Base-by-base conservation (phyloP, 108 stramenopile species). In the Skeletonema tropicum region DNA sequence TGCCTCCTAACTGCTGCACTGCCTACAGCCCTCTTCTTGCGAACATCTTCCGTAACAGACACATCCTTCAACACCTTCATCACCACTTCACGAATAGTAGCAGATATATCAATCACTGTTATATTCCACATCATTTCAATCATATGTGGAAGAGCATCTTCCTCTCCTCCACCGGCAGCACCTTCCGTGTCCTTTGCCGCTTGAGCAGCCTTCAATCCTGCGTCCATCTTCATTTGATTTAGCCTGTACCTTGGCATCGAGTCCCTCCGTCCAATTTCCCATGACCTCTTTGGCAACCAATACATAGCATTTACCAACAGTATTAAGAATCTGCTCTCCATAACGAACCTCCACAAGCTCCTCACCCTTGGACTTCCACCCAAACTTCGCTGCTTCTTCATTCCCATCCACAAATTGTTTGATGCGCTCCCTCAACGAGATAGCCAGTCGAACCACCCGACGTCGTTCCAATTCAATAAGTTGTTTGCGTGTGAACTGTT, bases 81-180 rank as follows among this genome's bases (percentile, higher is more conserved):
- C 19, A 74, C 66, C 13, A 74, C 74, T 49, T 69, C 73, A 12
- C 73, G 77, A 32, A 83, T 33, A 26, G 83, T 83, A 7, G 73
- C 23, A 8, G 77, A 66, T 29, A 83, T 68, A 41, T 83, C 83
- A 15, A 83, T 68, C 15, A 74, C 77, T 3, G 78, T 79, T 10
- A 75, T 61, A 12, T 73, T 77, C 76, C 83, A 77, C 78, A 83
- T 79, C 12, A 75, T 60, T 45, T 79, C 73, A 9, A 83, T 25
- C 63, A 71, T 64, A 7, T 73, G 38, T n/a, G 77, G 66, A 17
- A 79, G 32, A 17, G 31, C 62, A 21, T 77, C 76, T 66, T 73
- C 71, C 8, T 45, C 46, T 19, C 42, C 33, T 1, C 36, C 71
- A n/a, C 66, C 72, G 5, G 25, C 60, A 13, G 58, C 14, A 19